phyloP scores from a whole-genome alignment of 1,139 yeast species.

The Tardiomyces depauwii region DNA sequence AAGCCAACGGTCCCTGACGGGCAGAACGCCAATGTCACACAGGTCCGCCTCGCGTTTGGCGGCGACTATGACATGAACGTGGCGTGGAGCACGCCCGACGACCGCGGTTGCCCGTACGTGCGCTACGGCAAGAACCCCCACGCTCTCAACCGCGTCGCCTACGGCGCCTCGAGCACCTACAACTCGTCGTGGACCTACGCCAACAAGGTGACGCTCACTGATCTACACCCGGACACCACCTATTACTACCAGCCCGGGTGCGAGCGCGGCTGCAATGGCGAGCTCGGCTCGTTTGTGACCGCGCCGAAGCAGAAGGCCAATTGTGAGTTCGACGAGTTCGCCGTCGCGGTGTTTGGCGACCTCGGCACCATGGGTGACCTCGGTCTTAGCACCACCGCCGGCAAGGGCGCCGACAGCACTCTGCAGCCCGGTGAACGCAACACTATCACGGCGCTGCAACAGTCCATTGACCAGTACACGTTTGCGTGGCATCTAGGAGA shows the following conservation, averaged over 20 bases:
- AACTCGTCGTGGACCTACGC: slow-evolving; percentile 17
- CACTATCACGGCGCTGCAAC: slow-evolving; percentile 11
- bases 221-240: slow-evolving; percentile 17
- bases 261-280: slow-evolving; percentile 12
- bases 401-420: slow-evolving; percentile 6
- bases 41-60: slow-evolving; percentile 18
- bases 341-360: slow-evolving; percentile 10
- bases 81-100: slow-evolving; percentile 19
- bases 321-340: slow-evolving; percentile 4
- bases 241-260: slow-evolving; percentile 19
- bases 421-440: slow-evolving; percentile 1
- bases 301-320: slow-evolving; percentile 8
- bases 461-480: slow-evolving; percentile 11
- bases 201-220: slow-evolving; percentile 20
- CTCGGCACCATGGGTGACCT: slow-evolving; percentile 14
- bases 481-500: slow-evolving; percentile 19
- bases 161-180: slow-evolving; percentile 17
- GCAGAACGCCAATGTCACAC: background rate
- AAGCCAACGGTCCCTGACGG: background rate
- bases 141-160: slow-evolving; percentile 10
- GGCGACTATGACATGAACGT: slow-evolving; percentile 18
- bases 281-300: slow-evolving; percentile 9
- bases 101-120: slow-evolving; percentile 14
- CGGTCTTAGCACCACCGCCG: slow-evolving; percentile 8
- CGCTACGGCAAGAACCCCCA: slow-evolving; percentile 16